These are phyloP conservation scores for Lycium barbarum DNA, from an alignment of 257 asterid species.

Conservation along the genomic window DNA sequence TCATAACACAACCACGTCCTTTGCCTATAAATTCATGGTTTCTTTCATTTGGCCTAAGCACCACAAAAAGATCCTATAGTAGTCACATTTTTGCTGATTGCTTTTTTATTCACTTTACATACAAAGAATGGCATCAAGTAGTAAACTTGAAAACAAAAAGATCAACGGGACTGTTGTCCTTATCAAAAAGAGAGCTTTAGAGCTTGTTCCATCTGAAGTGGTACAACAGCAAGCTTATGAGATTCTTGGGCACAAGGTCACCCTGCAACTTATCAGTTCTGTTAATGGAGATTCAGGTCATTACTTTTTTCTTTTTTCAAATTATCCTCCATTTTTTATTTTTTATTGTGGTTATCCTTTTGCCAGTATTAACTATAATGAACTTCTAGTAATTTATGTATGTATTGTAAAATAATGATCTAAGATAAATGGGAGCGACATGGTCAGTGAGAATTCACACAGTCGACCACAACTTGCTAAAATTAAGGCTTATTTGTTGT, in stretches of 20 bases:
- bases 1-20: not conserved
- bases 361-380: not conserved
- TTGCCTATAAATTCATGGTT: constrained; percentile 15
- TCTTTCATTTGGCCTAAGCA: constrained; percentile 13
- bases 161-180: constrained; percentile 18
- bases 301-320: not conserved
- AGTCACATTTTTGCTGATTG: not conserved
- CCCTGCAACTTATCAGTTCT: constrained; percentile 26
- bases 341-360: not conserved
- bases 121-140: constrained; percentile 12
- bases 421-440: not conserved
- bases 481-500: not conserved
- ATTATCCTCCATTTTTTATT: not conserved
- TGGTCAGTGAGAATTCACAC: not conserved
- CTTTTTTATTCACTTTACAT: not conserved
- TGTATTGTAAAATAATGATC: not conserved
- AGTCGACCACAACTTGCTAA: not conserved
- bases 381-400: not conserved
- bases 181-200: constrained; percentile 19
- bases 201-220: not conserved
- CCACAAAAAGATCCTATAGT: not conserved
- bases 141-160: constrained; percentile 2
- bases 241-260: constrained; percentile 23
- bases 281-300: constrained; percentile 22
- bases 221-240: constrained; percentile 4